Base-by-base conservation (phyloP, 140 eudicot genomes). In the Flaveria floridana region DNA sequence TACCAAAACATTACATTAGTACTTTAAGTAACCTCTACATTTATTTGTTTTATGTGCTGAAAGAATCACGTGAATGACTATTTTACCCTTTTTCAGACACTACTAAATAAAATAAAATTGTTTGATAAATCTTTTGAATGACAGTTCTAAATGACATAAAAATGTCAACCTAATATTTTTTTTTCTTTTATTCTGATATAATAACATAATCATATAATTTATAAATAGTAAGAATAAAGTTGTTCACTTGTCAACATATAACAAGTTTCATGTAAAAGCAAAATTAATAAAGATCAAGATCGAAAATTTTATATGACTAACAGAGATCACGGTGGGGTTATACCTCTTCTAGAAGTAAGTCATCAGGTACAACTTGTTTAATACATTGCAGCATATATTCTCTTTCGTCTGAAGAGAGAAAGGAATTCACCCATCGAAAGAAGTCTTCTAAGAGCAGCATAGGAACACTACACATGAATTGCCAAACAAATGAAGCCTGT, bases 401-500 rank as follows among this genome's bases (percentile, higher is more conserved):
- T 61, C 84, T 81, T 76, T 91, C 95, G 9, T 87, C 88, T 76
- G 83, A 63, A 73, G 90, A 85, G 56, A 95, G 91, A 77, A 78
- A 83, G 30, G 84, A 79, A 39, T 84, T 76, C 87, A 91, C 78
- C 99, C 99, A 91, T 51, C 90, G 92, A 50, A 89, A 81, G 68
- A 95, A 82, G 21, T 85, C 96, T 80, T 87, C 89, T 80, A 95
- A 79, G 23, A 95, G 84, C 67, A 80, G 76, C 73, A 88, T 70
- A 18, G 99, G 99, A 61, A 95, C 88, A 71, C 90, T 87, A 81
- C 99, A 95, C 76, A 95, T 81, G 73, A 82, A 88, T 79, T 91
- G 96, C 99, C 99, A 91, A 39, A 91, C 88, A 46, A 91, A 89
- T 19, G 86, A 84, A 55, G 92, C 95, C 57, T 95, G 99, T 78